These are phyloP conservation scores for Colletotrichum coccodes DNA, from an alignment of 2,329 filamentous ascomycete genomes.

Conservation along the genomic window DNA sequence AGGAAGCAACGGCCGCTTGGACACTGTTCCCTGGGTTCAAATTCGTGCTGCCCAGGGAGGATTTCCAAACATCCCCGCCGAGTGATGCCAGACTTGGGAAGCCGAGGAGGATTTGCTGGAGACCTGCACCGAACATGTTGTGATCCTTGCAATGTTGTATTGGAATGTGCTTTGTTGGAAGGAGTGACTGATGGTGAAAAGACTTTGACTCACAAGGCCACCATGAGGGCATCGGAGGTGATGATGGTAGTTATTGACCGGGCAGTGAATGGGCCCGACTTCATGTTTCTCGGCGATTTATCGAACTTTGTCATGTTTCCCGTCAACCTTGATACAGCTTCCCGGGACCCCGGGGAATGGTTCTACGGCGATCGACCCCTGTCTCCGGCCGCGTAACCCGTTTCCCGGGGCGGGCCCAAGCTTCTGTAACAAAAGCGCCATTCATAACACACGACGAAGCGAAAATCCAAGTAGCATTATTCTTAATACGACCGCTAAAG, in stretches of 20 bases:
- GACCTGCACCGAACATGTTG: constrained; percentile 6
- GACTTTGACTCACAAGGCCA: not conserved
- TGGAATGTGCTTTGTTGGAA: too few species aligned
- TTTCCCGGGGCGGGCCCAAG: not conserved
- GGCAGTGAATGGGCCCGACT: not conserved
- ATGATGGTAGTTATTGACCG: not conserved
- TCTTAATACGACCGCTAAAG: too few species aligned
- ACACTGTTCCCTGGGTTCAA: not conserved
- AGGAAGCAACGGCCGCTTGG: not conserved
- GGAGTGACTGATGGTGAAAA: too few species aligned
- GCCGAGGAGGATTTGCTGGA: not conserved
- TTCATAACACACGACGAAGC: not conserved
- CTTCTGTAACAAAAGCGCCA: not conserved
- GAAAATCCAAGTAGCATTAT: too few species aligned
- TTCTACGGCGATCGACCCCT: not conserved
- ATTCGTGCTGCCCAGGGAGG: not conserved
- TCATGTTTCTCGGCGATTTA: not conserved
- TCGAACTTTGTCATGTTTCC: not conserved
- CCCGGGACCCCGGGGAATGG: not conserved
- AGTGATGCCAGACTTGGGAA: not conserved
- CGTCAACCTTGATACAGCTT: not conserved
- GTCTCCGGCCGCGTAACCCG: not conserved
- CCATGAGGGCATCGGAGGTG: not conserved
- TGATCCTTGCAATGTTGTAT: too few species aligned
- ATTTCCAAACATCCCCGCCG: not conserved